Base-by-base conservation (phyloP, 257 asterid genomes). In the Primulina tabacum region DNA sequence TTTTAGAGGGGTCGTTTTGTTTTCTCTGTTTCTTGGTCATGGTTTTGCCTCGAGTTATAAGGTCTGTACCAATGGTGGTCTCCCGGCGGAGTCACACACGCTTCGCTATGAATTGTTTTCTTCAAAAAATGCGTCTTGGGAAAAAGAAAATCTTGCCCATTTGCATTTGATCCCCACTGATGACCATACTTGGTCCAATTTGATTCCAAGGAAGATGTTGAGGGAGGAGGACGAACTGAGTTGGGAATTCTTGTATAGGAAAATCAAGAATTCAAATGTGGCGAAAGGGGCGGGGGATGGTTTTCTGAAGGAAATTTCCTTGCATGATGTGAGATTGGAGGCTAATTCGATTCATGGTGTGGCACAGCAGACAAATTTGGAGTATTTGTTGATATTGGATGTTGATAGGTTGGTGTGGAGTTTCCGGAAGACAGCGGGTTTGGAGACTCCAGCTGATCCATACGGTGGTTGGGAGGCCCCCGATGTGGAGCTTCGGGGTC, bases 391-490 rank as follows among this genome's bases (percentile, higher is more conserved):
- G 89, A 80, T 93, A 89, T 75, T 93, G 83, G 96, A 93, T 76
- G 90, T 86, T 62, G 96, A 93, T 80, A 78, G 89, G 52, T 68
- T 93, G 74, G 87, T 85, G 8, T 93, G 98, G 98, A 93, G 96
- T 75, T 93, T 90, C 47, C 73, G 96, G 72, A 89, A 83, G 68
- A 89, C 93, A 5, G 94, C 97, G 7, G 96, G 89, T 32, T 77
- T 92, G 83, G 85, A 78, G 30, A 78, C 96, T 75, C 92, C 78
- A 5, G 89, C 88, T n/a, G 62, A 78, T 32, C 88, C 98, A 7
- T 90, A 93, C 63, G 96, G 95, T 0, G 98, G 98, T 9, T 93
- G 98, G 98, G 98, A 93, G 88, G 88, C 77, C 60, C 84, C 89
- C 0, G 14, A 40, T 50, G 1, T 58, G 2, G 95, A 93, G 92